phyloP scores from a whole-genome alignment of 768 basidiomycete genomes.

The Clavaria fumosa region DNA sequence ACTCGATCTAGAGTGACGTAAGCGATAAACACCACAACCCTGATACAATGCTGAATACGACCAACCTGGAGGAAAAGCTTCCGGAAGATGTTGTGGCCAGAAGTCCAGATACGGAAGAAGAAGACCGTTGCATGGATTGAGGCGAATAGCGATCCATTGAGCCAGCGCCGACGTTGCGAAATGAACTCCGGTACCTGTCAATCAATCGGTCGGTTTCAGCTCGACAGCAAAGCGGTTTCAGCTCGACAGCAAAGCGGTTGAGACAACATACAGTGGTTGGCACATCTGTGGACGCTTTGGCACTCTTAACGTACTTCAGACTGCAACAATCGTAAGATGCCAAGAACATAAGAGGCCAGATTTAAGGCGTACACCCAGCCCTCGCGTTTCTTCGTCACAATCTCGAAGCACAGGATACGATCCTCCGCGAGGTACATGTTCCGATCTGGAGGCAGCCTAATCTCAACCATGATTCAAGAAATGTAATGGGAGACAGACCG shows the following conservation, averaged over 20 bases:
- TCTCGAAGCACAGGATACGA: conserved; percentile 87
- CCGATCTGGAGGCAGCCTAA: conserved; percentile 29
- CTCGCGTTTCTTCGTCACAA: conserved; percentile 78
- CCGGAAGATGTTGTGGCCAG: conserved; percentile 79
- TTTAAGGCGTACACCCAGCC: conserved; percentile 58
- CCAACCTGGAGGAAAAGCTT: conserved; percentile 57
- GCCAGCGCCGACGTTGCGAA: conserved; percentile 80
- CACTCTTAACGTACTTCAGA: conserved; percentile 81
- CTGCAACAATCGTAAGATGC: no score
- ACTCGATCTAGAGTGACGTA: conserved; percentile 72
- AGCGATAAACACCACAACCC: no score
- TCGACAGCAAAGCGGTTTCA: background rate
- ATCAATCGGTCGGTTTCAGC: no score
- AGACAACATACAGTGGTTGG: conserved; percentile 46
- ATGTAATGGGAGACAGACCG: conserved; percentile 20
- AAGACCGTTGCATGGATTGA: conserved; percentile 87
- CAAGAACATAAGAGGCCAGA: no score
- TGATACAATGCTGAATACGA: conserved; percentile 7
- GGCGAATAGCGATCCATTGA: conserved; percentile 85
- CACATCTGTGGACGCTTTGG: conserved; percentile 93
- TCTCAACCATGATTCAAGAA: background rate
- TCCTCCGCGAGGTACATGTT: conserved; percentile 91
- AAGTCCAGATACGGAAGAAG: conserved; percentile 77
- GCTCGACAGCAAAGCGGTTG: background rate
- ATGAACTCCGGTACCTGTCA: conserved; percentile 78